Evolutionary conservation across 805 yeast species (phyloP).

Genomic region (Blastobotrys americana): DNA sequence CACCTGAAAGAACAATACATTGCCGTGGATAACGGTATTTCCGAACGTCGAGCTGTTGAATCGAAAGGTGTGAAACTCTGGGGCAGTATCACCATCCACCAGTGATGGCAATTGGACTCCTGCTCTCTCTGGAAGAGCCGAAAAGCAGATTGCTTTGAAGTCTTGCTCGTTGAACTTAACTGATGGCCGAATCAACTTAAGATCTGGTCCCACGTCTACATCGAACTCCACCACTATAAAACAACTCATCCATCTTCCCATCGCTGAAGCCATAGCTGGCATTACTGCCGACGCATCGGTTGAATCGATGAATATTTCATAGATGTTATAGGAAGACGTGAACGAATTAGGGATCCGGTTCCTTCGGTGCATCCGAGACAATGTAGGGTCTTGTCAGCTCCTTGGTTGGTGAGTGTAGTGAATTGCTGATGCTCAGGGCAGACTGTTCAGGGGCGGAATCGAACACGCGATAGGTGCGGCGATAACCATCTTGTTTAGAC

Average conservation of each 20-base stretch:
- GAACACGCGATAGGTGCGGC: too few species aligned
- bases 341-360: constrained; percentile 34
- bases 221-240: constrained; percentile 23
- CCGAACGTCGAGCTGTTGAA: constrained; percentile 10
- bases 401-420: too few species aligned
- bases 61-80: constrained; percentile 15
- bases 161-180: constrained; percentile 22
- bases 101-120: background rate
- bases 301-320: constrained; percentile 19
- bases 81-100: background rate
- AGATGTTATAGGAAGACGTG: constrained; percentile 41
- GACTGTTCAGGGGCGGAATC: too few species aligned
- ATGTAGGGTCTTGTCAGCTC: too few species aligned
- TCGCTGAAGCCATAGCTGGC: constrained; percentile 2
- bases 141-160: constrained; percentile 23
- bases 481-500: too few species aligned
- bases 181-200: constrained; percentile 25
- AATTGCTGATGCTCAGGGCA: too few species aligned
- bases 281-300: constrained; percentile 8
- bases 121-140: constrained; percentile 24
- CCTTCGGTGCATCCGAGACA: constrained; percentile 1
- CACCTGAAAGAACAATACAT: constrained; percentile 18
- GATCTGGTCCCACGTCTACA: constrained; percentile 24
- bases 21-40: constrained; percentile 14
- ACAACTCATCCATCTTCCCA: constrained; percentile 4